Base-by-base conservation (phyloP, 2,329 filamentous ascomycete genomes). In the Aspergillus ibericus region DNA sequence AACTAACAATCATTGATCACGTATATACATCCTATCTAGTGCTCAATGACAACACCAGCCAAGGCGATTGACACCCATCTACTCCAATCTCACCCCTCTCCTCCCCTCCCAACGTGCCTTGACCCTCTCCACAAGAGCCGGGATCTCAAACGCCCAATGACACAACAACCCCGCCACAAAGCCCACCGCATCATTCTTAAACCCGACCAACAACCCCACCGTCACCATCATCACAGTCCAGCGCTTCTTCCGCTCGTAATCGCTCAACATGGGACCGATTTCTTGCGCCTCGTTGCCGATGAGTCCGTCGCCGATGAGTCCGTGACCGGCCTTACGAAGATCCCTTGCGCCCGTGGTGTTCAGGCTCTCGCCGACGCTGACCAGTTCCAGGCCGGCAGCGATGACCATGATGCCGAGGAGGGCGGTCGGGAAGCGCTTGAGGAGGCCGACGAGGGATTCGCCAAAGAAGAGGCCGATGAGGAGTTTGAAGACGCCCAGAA, bases 211-310 rank as follows among this genome's bases (percentile, higher is more conserved):
- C 2, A 89, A 84, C 0, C 90, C 92, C 8, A 91, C 86, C 0
- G 93, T 98, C 61, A 93, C 88, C 59, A 96, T 82, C 92, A 97
- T 96, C 0, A 96, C 88, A 20, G 87, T 90, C 90, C 91, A 96
- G 58, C 92, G 82, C 72, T 91, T 86, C 56, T 83, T 83, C 47
- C 87, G 83, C 75, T 95, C 90, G 53, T 85, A 79, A 15, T 92
- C 88, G 1, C 82, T 85, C 2, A 90, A 72, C 7, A 70, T 56
- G 12, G 68, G 66, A 4, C 61, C 64, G 8, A 71, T 64, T 18
- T 68, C 65, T 2, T 8, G 29, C 8, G 29, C 29, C 9, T 32
- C 8, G 29, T 29, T 8, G 6, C 27, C 27, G 27, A 29, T 29
- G 27, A 29, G 27, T 63, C 68, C 9, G 67, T 10, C 60, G 57